Conservation (phyloP, 768 basidiomycete genomes). For the Phanerochaete sordida region DNA sequence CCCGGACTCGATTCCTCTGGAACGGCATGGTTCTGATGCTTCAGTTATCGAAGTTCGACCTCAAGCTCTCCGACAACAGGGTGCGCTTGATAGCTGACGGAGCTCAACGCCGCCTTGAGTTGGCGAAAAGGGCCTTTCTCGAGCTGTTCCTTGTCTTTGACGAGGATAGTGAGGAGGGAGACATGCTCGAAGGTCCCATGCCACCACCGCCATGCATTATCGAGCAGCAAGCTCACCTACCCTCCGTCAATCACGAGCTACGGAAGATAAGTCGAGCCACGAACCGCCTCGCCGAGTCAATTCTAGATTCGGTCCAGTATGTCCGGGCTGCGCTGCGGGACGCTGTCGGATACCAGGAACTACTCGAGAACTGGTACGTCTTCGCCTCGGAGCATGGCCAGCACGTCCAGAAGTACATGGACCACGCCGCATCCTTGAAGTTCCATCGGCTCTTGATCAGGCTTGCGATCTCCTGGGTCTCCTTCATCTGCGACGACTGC, state of each 20-base stretch:
- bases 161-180: constrained; percentile 64
- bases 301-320: constrained; percentile 87
- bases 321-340: constrained; percentile 67
- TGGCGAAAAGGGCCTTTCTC: constrained; percentile 75
- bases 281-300: constrained; percentile 86
- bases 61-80: constrained; percentile 69
- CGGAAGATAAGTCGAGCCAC: constrained; percentile 89
- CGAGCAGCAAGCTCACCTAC: constrained; percentile 89
- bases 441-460: constrained; percentile 85
- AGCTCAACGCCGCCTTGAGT: constrained; percentile 65
- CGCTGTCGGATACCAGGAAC: constrained; percentile 70
- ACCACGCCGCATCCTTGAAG: constrained; percentile 59
- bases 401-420: constrained; percentile 87
- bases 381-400: constrained; percentile 97
- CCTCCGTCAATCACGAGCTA: constrained; percentile 83
- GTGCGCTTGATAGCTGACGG: constrained; percentile 92
- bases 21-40: constrained; percentile 83
- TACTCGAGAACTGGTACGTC: constrained; percentile 90
- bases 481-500: constrained; percentile 98
- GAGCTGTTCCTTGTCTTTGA: constrained; percentile 55
- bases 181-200: constrained; percentile 40
- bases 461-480: constrained; percentile 95
- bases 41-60: constrained; percentile 67
- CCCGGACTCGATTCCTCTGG: constrained; percentile 86
- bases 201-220: constrained; percentile 47